Base-by-base conservation (phyloP, 176 grass and related monocot genomes). In the Melocanna baccifera region DNA sequence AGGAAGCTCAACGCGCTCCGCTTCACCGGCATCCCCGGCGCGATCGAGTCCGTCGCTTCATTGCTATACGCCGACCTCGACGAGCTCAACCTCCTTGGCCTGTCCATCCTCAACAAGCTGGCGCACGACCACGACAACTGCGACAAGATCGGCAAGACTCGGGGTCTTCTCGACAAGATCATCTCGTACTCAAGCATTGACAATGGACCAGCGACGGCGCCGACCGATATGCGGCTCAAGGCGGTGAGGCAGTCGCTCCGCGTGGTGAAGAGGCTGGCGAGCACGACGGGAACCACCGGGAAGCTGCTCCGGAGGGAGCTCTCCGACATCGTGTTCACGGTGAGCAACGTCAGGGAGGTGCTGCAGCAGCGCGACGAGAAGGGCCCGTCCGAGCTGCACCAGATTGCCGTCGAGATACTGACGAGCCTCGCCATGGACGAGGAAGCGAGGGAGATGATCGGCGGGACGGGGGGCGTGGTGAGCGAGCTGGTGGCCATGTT, bases 341-440 rank as follows among this genome's bases (percentile, higher is more conserved):
- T 84, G 55, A 92, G 88, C 83, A 95, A 92, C 83, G 30, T 95
- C 83, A 76, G 88, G 71, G 79, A 91, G 61, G 80, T 95, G 26
- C 76, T 95, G 62, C 83, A 86, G 48, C 46, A 74, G 30, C 50
- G 59, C 1, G 32, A 87, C 14, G 80, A 66, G 4, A 71, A 88
- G 22, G n/a, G 50, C 47, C 41, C 74, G 62, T 4, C 43, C 0
- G 62, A 67, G 47, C 83, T 92, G 37, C 85, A 84, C 66, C 87
- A 83, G 75, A 71, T 95, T 41, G 93, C 86, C 2, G 75, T 92
- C 45, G 86, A 92, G 88, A 83, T 90, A 34, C 52, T 95, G 32
- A 87, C 93, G 57, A 92, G 78, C 76, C 82, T 95, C 56, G 86
- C 90, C 62, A 91, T 95, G 88, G 93, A 90, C 84, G 86, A 83